A percentile compares a stretch with the other conserved stretches of the same genome.
These are phyloP conservation scores for Nicotiana benthamiana DNA, from an alignment of 257 asterid genomes.

Conservation along the genomic window DNA sequence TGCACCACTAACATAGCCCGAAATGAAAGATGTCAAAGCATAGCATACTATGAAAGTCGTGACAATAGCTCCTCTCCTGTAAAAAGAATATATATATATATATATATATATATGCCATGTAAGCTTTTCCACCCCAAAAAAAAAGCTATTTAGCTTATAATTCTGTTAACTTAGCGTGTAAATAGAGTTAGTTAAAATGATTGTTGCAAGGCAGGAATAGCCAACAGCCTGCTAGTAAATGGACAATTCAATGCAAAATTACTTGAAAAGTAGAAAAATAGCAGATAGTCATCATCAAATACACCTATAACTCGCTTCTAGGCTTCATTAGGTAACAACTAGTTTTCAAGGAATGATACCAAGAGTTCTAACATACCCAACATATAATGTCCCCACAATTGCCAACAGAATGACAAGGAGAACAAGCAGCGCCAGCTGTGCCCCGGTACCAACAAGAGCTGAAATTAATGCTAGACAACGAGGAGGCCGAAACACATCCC, in stretches of 20 bases:
- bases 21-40: constrained; percentile 52
- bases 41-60: constrained; percentile 51
- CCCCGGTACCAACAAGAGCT: constrained; percentile 55
- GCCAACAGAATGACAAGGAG: constrained; percentile 46
- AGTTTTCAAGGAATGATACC: neutral
- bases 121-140: neutral
- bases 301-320: neutral
- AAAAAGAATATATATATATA: neutral
- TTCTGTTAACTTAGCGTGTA: neutral
- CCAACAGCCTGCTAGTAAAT: no score
- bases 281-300: neutral
- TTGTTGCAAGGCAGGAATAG: neutral
- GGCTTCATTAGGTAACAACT: neutral
- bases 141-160: neutral
- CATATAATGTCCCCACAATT: constrained; percentile 43
- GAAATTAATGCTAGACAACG: constrained; percentile 31
- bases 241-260: neutral
- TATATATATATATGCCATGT: neutral
- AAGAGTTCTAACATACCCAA: constrained; percentile 36
- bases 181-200: neutral
- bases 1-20: constrained; percentile 55
- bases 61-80: constrained; percentile 54
- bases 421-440: constrained; percentile 48
- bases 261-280: neutral
- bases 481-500: constrained; percentile 50